These are phyloP conservation scores for Sphaerosporella brunnea DNA, from an alignment of 495 filamentous ascomycete genomes.

Conservation along the genomic window DNA sequence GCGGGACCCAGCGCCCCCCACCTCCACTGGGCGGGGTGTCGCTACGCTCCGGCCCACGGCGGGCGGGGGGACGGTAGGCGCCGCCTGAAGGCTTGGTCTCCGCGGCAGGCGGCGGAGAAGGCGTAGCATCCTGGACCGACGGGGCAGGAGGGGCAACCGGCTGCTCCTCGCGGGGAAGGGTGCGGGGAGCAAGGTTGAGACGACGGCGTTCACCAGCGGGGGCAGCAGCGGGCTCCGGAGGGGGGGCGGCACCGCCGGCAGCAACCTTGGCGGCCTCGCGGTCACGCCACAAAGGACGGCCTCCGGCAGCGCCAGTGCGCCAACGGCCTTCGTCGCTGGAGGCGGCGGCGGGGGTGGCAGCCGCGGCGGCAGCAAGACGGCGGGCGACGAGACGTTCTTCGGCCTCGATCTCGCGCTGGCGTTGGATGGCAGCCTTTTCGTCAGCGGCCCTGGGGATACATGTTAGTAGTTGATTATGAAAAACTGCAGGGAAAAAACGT, in stretches of 20 bases:
- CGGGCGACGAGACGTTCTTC: constrained; percentile 39
- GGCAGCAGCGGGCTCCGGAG: constrained; percentile 15
- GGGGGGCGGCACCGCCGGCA: constrained; percentile 10
- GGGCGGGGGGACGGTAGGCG: constrained; percentile 1
- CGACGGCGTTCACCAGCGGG: constrained; percentile 16
- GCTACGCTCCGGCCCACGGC: not conserved
- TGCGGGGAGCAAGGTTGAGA: constrained; percentile 18
- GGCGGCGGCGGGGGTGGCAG: constrained; percentile 3
- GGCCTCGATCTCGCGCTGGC: constrained; percentile 50
- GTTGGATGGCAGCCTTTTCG: constrained; percentile 45
- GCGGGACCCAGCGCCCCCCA: too few relatives aligned
- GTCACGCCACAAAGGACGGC: constrained; percentile 16
- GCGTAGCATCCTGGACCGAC: constrained; percentile 6
- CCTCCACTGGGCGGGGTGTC: constrained; percentile 1
- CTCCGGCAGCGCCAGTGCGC: constrained; percentile 10
- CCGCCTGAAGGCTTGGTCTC: not conserved
- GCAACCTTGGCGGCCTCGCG: constrained; percentile 17
- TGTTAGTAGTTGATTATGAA: too few relatives aligned
- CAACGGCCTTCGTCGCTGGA: constrained; percentile 1
- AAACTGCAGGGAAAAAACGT: constrained; percentile 24
- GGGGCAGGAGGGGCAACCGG: constrained; percentile 10
- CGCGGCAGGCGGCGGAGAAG: not conserved
- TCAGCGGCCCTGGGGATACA: constrained; percentile 40
- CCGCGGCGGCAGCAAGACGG: constrained; percentile 18
- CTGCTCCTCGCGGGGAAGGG: constrained; percentile 11